Evolutionary conservation across 352 stramenopile species (phyloP), one percentile per base, ranked within the genome.

Genomic region (Globisporangium uncinulatum): DNA sequence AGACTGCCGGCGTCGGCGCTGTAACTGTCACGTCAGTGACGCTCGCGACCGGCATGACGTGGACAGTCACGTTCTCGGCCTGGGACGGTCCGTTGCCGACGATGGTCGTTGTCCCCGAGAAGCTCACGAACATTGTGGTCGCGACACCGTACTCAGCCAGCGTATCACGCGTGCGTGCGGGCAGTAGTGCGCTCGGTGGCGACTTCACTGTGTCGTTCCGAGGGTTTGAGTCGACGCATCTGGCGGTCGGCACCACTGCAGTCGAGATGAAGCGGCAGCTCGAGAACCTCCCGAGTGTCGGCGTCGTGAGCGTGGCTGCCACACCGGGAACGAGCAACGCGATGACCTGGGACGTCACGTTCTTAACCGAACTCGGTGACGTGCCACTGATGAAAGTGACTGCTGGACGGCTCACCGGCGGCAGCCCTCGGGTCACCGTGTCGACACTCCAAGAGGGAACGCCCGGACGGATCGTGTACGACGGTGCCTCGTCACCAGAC

Each of bases 351-450:
- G 79, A 83, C 37, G 74, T 98, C 6, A 95, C 84, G 4, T 99
- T 99, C 61, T 52, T 94, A 19, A 97, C 92, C 9, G 88, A 98
- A 52, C 67, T 97, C n/a, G 94, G 95, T 1, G 83, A 99, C 63
- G 61, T 99, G 15, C 94, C 95, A 8, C 62, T 93, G 44, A 91
- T 99, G 73, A 75, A 85, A 55, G 78, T 87, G 17, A 98, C 95
- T 1, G 75, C 75, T 20, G 96, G 94, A 0, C 75, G 94, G 19
- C 71, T 99, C 9, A 91, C 67, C 5, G 85, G 87, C 15, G 80
- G 76, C 2, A 78, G 60, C 45, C 62, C 83, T 14, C 71, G 66
- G 2, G 66, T 96, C 24, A 61, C 81, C 15, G 90, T 98, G 10
- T 79, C 66, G 11, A 88, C 94, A 8, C 69, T 74, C 0, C 73